Conservation (phyloP, 345 rosid genomes). For the Eucalyptus cloeziana region DNA sequence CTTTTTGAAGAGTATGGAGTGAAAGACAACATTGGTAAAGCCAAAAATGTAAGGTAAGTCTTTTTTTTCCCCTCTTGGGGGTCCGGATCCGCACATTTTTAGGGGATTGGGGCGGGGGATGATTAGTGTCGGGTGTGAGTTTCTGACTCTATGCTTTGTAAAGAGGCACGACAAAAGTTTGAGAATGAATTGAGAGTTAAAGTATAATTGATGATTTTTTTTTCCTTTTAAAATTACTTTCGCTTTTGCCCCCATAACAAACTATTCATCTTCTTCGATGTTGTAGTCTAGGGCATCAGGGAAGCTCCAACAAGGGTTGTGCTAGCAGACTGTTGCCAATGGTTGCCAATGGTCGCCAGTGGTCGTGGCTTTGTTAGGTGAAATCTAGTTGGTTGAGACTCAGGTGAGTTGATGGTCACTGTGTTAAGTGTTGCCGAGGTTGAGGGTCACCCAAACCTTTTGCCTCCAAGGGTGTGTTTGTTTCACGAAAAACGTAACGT, state of each 20-base stretch:
- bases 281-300: accelerated
- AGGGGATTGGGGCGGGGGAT: no score
- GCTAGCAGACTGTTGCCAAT: accelerated
- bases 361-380: not conserved
- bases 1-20: accelerated
- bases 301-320: not conserved
- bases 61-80: accelerated
- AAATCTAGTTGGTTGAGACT: not conserved
- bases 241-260: not conserved
- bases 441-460: accelerated
- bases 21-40: not conserved
- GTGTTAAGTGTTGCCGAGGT: accelerated
- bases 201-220: accelerated
- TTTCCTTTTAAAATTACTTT: not conserved
- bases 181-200: no score
- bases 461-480: no score
- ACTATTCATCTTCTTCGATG: not conserved
- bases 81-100: accelerated
- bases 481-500: no score
- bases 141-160: accelerated
- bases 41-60: accelerated
- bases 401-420: not conserved
- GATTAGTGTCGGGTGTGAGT: accelerated
- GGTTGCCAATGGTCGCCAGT: accelerated
- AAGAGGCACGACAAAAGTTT: accelerated